phyloP scores from a whole-genome alignment of 2,329 filamentous ascomycete genomes.

The Aspergillus sp. region DNA sequence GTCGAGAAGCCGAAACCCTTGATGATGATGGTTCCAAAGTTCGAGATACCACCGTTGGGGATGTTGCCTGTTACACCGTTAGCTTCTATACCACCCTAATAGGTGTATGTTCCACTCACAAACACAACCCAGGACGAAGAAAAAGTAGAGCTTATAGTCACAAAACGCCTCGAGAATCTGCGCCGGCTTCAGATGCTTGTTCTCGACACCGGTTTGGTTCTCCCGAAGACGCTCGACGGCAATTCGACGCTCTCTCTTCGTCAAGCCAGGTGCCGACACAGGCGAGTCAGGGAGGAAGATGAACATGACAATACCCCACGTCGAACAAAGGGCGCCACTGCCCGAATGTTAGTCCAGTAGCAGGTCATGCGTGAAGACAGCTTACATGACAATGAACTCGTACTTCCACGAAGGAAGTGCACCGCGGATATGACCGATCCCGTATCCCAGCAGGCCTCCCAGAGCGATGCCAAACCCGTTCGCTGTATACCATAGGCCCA shows the following conservation, averaged over 20 bases:
- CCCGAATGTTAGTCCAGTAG: slow-evolving; percentile 2
- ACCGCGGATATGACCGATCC: slow-evolving; percentile 60
- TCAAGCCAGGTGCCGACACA: slow-evolving; percentile 53
- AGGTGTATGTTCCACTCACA: slow-evolving; percentile 23
- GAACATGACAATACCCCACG: slow-evolving; percentile 60
- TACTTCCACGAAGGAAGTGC: slow-evolving; percentile 63
- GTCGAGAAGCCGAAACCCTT: slow-evolving; percentile 57
- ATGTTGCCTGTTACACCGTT: slow-evolving; percentile 38
- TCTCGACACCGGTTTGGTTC: slow-evolving; percentile 61
- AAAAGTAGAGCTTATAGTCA: slow-evolving; percentile 61
- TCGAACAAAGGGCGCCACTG: slow-evolving; percentile 53
- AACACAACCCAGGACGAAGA: slow-evolving; percentile 53
- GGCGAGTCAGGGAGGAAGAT: slow-evolving; percentile 59
- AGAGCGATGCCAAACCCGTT: slow-evolving; percentile 61
- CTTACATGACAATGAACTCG: slow-evolving; percentile 64
- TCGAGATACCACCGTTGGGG: slow-evolving; percentile 58
- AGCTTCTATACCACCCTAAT: neutral
- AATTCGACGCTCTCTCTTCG: slow-evolving; percentile 51
- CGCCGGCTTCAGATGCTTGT: slow-evolving; percentile 54
- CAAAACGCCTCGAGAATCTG: slow-evolving; percentile 57
- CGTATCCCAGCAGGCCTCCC: slow-evolving; percentile 58
- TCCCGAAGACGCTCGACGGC: slow-evolving; percentile 55
- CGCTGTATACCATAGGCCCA: slow-evolving; percentile 60
- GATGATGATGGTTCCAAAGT: slow-evolving; percentile 61
- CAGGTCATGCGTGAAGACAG: neutral